phyloP scores from a whole-genome alignment of 306 rosid genomes.

The Geum urbanum region DNA sequence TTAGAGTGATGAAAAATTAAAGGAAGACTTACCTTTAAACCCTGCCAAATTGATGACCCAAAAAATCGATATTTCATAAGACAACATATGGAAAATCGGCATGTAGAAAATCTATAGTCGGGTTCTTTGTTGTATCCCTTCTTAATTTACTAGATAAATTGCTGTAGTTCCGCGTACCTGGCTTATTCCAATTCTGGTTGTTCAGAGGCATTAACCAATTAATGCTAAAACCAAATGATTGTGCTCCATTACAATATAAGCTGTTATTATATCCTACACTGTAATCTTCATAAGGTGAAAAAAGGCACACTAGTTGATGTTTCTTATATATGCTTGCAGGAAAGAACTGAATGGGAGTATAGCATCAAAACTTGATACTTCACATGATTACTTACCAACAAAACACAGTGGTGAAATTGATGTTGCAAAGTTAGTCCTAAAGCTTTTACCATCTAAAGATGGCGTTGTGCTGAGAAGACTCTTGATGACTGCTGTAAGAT shows the following conservation, averaged over 20 bases:
- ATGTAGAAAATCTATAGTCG: too few relatives aligned
- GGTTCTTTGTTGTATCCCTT: too few relatives aligned
- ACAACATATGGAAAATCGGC: background rate
- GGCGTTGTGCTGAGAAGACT: slow-evolving; percentile 90
- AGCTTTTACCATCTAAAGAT: slow-evolving; percentile 73
- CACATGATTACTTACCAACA: slow-evolving; percentile 30
- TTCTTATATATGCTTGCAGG: slow-evolving; percentile 45
- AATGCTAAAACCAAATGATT: background rate
- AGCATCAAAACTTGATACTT: slow-evolving; percentile 40
- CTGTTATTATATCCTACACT: slow-evolving; percentile 2
- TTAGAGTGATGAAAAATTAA: background rate
- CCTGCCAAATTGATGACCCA: background rate
- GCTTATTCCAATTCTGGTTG: background rate
- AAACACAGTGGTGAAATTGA: slow-evolving; percentile 42
- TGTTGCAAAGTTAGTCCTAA: slow-evolving; percentile 61
- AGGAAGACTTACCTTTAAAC: background rate
- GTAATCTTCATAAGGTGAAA: background rate
- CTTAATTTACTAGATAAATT: background rate
- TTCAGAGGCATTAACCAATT: background rate
- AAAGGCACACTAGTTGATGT: slow-evolving; percentile 3
- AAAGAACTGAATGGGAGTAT: slow-evolving; percentile 54
- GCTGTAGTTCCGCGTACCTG: background rate
- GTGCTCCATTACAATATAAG: background rate
- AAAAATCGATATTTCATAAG: background rate
- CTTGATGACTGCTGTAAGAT: slow-evolving; percentile 90